These are phyloP conservation scores for Pachyrhizus erosus DNA, from an alignment of 306 rosid genomes.

Conservation along the genomic window DNA sequence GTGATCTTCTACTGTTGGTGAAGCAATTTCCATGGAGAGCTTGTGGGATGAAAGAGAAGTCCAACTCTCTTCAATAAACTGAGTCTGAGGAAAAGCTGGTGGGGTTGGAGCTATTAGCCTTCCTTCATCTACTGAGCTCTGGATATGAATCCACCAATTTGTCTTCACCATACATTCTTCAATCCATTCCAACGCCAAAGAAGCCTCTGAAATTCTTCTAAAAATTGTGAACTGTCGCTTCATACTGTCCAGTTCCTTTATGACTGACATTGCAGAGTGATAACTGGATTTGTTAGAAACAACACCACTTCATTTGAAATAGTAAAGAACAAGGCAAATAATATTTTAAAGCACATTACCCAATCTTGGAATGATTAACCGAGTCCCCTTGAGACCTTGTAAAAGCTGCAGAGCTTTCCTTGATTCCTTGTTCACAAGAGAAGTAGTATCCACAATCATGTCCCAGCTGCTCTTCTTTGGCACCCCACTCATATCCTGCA, in stretches of 20 bases:
- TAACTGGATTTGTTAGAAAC: slow-evolving; percentile 30
- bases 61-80: slow-evolving; percentile 45
- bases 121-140: slow-evolving; percentile 62
- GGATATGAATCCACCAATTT: slow-evolving; percentile 77
- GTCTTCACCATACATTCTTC: slow-evolving; percentile 68
- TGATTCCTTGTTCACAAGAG: slow-evolving; percentile 74
- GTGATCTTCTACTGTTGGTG: slow-evolving; percentile 78
- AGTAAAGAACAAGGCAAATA: slow-evolving; percentile 4
- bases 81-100: slow-evolving; percentile 58
- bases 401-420: slow-evolving; percentile 74
- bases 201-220: slow-evolving; percentile 64
- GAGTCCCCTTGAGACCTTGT: slow-evolving; percentile 73
- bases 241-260: slow-evolving; percentile 64
- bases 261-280: slow-evolving; percentile 51
- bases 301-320: not conserved
- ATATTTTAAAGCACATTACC: slow-evolving; percentile 54
- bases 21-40: slow-evolving; percentile 50
- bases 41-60: slow-evolving; percentile 33
- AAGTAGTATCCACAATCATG: slow-evolving; percentile 64
- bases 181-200: slow-evolving; percentile 75
- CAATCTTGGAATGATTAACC: slow-evolving; percentile 68
- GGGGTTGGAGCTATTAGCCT: slow-evolving; percentile 66
- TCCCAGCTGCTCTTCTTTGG: slow-evolving; percentile 60
- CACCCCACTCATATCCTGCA: slow-evolving; percentile 52
- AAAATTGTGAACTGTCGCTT: slow-evolving; percentile 54